Conservation (phyloP, 441 rosid species). For the Gossypium schwendimanii region DNA sequence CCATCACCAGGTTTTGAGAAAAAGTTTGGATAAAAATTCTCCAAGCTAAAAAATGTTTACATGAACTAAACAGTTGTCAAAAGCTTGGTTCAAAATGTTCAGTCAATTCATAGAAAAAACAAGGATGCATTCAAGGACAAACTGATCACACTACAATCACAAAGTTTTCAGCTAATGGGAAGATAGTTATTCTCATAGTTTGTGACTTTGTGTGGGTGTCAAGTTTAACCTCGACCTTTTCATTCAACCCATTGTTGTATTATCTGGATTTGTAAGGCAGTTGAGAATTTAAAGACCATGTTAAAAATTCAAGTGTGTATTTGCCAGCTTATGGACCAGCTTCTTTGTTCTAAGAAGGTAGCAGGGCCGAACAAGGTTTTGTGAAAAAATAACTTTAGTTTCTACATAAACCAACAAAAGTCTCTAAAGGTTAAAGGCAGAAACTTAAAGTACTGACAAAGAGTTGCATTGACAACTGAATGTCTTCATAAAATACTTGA, state of each 20-base stretch:
- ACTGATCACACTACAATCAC: too few relatives aligned
- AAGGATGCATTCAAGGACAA: too few relatives aligned
- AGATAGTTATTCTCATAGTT: too few relatives aligned
- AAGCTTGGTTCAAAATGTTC: too few relatives aligned
- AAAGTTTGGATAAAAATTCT: too few relatives aligned
- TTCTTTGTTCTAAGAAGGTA: neutral
- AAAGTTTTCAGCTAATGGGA: too few relatives aligned
- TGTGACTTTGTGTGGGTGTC: neutral
- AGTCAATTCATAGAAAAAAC: too few relatives aligned
- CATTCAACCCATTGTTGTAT: neutral
- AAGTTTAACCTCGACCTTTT: neutral
- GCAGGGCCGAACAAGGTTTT: neutral
- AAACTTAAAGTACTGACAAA: neutral
- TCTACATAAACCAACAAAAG: neutral
- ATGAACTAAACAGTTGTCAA: too few relatives aligned
- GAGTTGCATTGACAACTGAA: slow-evolving; percentile 1
- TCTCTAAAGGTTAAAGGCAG: neutral
- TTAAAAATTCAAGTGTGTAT: neutral
- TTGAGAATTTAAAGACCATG: neutral
- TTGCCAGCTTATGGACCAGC: neutral
- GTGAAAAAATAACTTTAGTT: neutral
- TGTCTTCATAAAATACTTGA: neutral
- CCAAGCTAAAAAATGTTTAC: too few relatives aligned
- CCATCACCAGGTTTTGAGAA: too few relatives aligned
- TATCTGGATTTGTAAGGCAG: neutral